phyloP scores from a whole-genome alignment of 495 filamentous ascomycete species.

The Penicillium goetzii region DNA sequence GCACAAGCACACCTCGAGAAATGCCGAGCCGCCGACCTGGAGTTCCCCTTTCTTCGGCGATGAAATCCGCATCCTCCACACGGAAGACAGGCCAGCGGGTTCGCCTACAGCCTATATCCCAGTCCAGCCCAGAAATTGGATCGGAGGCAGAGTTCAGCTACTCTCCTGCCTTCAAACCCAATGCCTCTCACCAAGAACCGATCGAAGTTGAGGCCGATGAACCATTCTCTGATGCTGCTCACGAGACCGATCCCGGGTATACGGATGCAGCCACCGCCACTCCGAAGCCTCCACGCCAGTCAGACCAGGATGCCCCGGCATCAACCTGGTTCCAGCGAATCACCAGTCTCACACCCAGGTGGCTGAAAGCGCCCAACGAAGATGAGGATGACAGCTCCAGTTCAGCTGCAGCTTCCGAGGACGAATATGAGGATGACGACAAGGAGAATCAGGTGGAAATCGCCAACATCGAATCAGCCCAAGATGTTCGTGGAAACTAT shows the following conservation, averaged over 20 bases:
- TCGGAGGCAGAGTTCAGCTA: slow-evolving; percentile 25
- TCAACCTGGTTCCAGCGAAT: slow-evolving; percentile 48
- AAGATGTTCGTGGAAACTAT: slow-evolving; percentile 20
- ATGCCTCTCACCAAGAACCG: neutral
- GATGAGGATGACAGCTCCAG: slow-evolving; percentile 25
- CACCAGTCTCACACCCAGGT: slow-evolving; percentile 45
- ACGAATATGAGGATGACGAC: slow-evolving; percentile 23
- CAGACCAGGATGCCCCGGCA: slow-evolving; percentile 26
- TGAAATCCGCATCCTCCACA: slow-evolving; percentile 23
- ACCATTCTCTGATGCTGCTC: slow-evolving; percentile 22
- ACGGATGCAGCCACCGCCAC: slow-evolving; percentile 29
- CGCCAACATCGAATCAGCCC: slow-evolving; percentile 16
- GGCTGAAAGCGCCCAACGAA: slow-evolving; percentile 42
- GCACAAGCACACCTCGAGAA: slow-evolving; percentile 40
- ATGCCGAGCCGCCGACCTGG: slow-evolving; percentile 24
- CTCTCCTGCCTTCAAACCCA: slow-evolving; percentile 13
- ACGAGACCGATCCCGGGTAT: slow-evolving; percentile 22
- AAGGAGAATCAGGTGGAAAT: slow-evolving; percentile 29
- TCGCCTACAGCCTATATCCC: slow-evolving; percentile 33
- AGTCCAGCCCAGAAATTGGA: slow-evolving; percentile 34
- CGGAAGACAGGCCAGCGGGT: slow-evolving; percentile 24
- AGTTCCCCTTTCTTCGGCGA: slow-evolving; percentile 19
- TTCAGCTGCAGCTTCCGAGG: slow-evolving; percentile 24
- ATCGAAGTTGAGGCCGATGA: slow-evolving; percentile 20
- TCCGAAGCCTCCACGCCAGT: slow-evolving; percentile 28